A percentile compares a stretch with the other conserved stretches of the same genome.
Conservation (phyloP, 1,284 basidiomycete species). For the Cryptococcus floricola region DNA sequence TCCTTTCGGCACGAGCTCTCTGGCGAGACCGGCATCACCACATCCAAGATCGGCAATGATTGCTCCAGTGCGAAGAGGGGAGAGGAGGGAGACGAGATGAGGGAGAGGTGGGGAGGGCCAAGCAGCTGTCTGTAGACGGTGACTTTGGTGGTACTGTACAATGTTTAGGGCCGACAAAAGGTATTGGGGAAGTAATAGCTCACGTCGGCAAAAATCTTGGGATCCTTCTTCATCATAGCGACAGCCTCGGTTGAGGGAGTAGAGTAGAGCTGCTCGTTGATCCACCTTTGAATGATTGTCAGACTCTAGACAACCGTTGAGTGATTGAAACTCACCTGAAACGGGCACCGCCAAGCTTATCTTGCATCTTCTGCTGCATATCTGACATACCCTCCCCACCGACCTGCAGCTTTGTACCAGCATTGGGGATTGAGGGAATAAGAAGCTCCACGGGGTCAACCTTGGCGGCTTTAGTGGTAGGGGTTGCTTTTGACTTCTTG, state of each 20-base stretch:
- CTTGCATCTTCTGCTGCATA: conserved; percentile 70
- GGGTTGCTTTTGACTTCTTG: conserved; percentile 1
- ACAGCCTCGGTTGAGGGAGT: conserved; percentile 69
- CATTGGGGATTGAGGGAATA: conserved; percentile 14
- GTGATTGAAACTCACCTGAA: conserved; percentile 60
- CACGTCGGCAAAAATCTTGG: conserved; percentile 71
- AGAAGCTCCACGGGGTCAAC: conserved; percentile 26
- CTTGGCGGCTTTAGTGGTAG: not conserved
- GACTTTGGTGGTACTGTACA: conserved; percentile 79
- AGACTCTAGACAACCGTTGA: not conserved
- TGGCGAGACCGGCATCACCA: conserved; percentile 86
- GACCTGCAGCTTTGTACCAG: conserved; percentile 7
- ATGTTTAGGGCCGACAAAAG: conserved; percentile 8
- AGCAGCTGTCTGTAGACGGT: conserved; percentile 77
- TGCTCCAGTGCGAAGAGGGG: conserved; percentile 61
- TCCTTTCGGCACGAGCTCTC: conserved; percentile 60
- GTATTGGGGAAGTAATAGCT: conserved; percentile 20
- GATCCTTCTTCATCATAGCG: conserved; percentile 75
- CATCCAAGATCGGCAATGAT: conserved; percentile 92
- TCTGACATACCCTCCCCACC: conserved; percentile 55
- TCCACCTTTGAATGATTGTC: conserved; percentile 55
- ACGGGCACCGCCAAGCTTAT: conserved; percentile 73
- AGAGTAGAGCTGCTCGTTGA: conserved; percentile 85
- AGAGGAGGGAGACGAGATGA: conserved; percentile 61
- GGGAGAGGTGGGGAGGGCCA: conserved; percentile 90